Base-by-base conservation (phyloP, 805 yeast species). In the Saccharomyces jurei region DNA sequence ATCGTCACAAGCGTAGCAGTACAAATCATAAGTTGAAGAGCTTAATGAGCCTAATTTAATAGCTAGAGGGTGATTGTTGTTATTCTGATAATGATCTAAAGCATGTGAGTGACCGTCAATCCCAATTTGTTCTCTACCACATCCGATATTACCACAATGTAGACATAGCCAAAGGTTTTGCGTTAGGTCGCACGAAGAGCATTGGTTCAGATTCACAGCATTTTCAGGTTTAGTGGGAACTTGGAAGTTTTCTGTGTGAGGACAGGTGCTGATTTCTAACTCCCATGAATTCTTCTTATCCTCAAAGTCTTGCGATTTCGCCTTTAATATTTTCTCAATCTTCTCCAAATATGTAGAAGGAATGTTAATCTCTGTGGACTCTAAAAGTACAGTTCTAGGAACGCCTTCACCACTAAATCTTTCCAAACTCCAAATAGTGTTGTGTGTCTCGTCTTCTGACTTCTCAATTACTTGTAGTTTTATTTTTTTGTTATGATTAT, bases 81-180 rank as follows among this genome's bases (percentile, higher is more conserved):
- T 51, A 0, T 57, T 41, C 41, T 84, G 81, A 64, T 68, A 84
- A 70, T 94, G 99, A 0, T 70, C 67, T 56, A 92, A 72, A 0
- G 96, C 98, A 69, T 94, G 99, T 0, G 96, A 84, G 65, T 92
- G 82, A 5, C 99, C 99, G n/a, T 90, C 86, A 11, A 87, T 81
- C 36, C 98, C 99, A 65, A 87, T 89, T 70, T 94, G 99, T 31
- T 84, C 83, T 59, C 99, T 76, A 5, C 99, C 99, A 72, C 99
- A 94, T 4, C 97, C 97, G 10, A 90, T 63, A n/a, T 79, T 73
- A 1, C 99, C 99, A 77, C 99, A 94, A 50, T 80, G 80, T 49
- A 94, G 71, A 73, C 99, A 94, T 17, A 94, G 75, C 99, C 99
- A 94, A 49, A 94, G 71, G 66, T 94, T 94, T 59, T 84, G 87